Conservation (phyloP, 108 stramenopile genomes). For the Nitzschia palea region DNA sequence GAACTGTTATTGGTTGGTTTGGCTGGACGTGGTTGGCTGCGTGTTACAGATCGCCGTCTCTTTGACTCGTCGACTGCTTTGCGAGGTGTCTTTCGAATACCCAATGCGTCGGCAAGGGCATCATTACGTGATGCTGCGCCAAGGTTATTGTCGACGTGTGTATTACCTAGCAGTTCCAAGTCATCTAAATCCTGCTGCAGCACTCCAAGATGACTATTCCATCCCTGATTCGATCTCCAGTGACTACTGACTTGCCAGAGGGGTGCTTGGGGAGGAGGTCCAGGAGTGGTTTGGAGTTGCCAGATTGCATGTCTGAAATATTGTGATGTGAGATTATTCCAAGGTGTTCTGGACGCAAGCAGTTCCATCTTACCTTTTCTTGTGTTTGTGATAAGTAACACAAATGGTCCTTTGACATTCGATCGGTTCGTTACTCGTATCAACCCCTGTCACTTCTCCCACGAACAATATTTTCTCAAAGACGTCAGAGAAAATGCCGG, state of each 20-base stretch:
- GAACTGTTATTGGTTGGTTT: background rate
- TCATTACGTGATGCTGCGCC: slow-evolving; percentile 13
- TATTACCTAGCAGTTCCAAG: slow-evolving; percentile 16
- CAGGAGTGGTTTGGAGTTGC: slow-evolving; percentile 41
- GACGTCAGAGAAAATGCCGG: slow-evolving; percentile 40
- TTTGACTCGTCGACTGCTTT: slow-evolving; percentile 8
- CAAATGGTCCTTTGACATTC: slow-evolving; percentile 25
- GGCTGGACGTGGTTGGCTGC: background rate
- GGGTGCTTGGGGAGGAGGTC: slow-evolving; percentile 33
- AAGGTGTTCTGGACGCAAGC: too few species aligned
- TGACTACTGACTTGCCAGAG: slow-evolving; percentile 40
- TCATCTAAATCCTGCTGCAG: slow-evolving; percentile 30
- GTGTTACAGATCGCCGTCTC: background rate
- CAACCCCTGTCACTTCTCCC: slow-evolving; percentile 40
- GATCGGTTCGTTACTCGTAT: slow-evolving; percentile 18
- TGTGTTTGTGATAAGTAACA: slow-evolving; percentile 50
- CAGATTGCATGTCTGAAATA: slow-evolving; percentile 48
- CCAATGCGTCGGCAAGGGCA: slow-evolving; percentile 57
- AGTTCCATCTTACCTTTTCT: slow-evolving; percentile 14
- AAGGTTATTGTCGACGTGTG: background rate
- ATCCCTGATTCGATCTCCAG: slow-evolving; percentile 27
- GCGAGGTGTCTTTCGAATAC: slow-evolving; percentile 38
- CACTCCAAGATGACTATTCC: slow-evolving; percentile 26
- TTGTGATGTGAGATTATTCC: background rate
- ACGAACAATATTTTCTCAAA: slow-evolving; percentile 65